Conservation (phyloP, 306 rosid species). For the Dryas drummondii region DNA sequence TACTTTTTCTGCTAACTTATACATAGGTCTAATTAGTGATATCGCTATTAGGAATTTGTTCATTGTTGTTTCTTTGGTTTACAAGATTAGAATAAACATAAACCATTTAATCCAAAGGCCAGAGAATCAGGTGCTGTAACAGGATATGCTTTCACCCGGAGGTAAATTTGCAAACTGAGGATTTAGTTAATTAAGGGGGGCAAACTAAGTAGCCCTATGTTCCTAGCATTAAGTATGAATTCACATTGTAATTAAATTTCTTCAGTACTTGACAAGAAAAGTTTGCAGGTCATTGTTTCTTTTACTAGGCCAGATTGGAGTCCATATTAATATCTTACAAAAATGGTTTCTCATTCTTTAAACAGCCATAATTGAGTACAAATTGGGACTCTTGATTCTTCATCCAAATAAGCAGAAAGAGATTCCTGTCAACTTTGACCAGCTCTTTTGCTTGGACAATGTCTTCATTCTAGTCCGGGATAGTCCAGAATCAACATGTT, state of each 20-base stretch:
- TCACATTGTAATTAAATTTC: no score
- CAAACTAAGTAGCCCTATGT: not conserved
- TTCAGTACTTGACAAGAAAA: not conserved
- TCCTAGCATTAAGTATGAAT: not conserved
- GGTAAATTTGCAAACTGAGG: not conserved
- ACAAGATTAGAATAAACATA: not conserved
- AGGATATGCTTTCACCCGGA: not conserved
- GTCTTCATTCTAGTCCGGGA: not conserved
- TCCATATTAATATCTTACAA: not conserved
- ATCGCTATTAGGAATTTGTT: not conserved
- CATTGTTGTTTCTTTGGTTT: not conserved
- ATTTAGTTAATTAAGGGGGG: not conserved
- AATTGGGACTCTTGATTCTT: not conserved
- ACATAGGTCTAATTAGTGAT: not conserved
- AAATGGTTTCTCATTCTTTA: not conserved
- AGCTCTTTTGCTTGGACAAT: not conserved
- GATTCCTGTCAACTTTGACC: not conserved
- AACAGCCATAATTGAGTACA: not conserved
- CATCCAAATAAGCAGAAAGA: not conserved
- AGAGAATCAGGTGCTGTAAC: not conserved
- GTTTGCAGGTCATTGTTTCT: not conserved
- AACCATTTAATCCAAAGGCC: not conserved
- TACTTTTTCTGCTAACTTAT: not conserved
- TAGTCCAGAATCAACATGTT: constrained; percentile 3
- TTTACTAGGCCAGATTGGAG: not conserved